Base-by-base conservation (phyloP, 1,139 yeast genomes). In the Kodamaea arcana region DNA sequence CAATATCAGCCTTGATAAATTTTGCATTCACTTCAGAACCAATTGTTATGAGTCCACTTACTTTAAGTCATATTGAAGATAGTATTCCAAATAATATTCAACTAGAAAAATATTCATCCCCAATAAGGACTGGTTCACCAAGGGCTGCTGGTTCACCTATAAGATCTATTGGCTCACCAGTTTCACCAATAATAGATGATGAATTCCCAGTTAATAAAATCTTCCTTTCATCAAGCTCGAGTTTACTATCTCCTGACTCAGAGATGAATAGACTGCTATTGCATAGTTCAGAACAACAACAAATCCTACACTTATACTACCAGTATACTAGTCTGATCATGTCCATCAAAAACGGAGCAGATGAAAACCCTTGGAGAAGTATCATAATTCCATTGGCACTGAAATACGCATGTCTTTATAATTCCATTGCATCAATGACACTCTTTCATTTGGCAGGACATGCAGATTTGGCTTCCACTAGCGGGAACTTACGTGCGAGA, bases 331-430 rank as follows among this genome's bases (percentile, higher is more conserved):
- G 82, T 37, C 72, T 75, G 9, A 77, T 80, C 33, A 68, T 80
- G 73, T 75, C 83, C 2, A 75, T 80, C 33, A 78, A 75, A 44
- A 75, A 77, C 45, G 84, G 83, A 0, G 75, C 77, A 0, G 59
- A 71, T 5, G 84, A 79, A 42, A 80, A 80, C 45, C 86, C 85
- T 4, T 80, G 87, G 86, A 59, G 82, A 34, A 67, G 70, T n/a
- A 52, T 71, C 30, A 56, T 79, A 32, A 56, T 79, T 46, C 85
- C 86, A 1, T 52, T 77, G 34, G 79, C 83, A 0, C 48, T 60
- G 5, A 60, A 66, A 30, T 70, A 77, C 46, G 65, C 79, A 1
- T 81, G 79, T 15, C 56, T 78, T 40, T 75, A 72, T 56, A 77
- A 78, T 51, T 78, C 84, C 0, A 62, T 80, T 33, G 80, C 83